Evolutionary conservation across 2,329 filamentous ascomycete genomes (phyloP), one percentile per base, ranked within the genome.

Genomic region (Pleurostoma richardsiae): DNA sequence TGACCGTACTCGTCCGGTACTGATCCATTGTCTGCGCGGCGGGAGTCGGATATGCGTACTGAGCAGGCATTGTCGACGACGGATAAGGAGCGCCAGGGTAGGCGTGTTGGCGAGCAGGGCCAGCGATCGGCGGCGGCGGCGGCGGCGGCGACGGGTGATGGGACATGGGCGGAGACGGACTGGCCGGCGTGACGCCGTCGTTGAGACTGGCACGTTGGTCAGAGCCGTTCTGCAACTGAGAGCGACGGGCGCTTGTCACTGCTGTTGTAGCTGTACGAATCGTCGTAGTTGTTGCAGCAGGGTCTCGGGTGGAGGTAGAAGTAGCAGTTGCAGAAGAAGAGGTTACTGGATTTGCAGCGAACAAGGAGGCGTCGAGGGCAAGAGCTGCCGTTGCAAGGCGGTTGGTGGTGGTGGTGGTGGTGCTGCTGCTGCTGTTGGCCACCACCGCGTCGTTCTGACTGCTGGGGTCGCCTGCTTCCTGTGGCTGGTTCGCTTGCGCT

Each of bases 21-120:
- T 56, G 49, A 10, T 59, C 56, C 36, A 50, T 44, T 30, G 48
- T 39, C 30, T 52, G 44, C 39, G 46, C 44, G 26, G 40, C 41
- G 44, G 45, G 47, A 33, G 42, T 44, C 8, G 46, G 39, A 38
- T 57, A 53, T 27, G 47, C 45, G 29, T 54, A 54, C n/a, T 48
- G 50, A 10, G 43, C 30, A 11, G 49, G 48, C 44, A 46, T 52
- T 42, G 39, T 40, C 29, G 49, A 48, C 30, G 51, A 50, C 6
- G 52, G 51, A 33, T 54, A 58, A 7, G 55, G 43, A 31, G 55
- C 54, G 33, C 38, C 33, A 3, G 48, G 27, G 30, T 51, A 51
- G 41, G 46, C 43, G 11, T 46, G 46, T 48, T 51, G 49, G 49
- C 49, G 44, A 43, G 45, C 40, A 41, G 41, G 47, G 49, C 49